phyloP scores from a whole-genome alignment of 2,329 filamentous ascomycete genomes.

The Fonsecaea monophora region DNA sequence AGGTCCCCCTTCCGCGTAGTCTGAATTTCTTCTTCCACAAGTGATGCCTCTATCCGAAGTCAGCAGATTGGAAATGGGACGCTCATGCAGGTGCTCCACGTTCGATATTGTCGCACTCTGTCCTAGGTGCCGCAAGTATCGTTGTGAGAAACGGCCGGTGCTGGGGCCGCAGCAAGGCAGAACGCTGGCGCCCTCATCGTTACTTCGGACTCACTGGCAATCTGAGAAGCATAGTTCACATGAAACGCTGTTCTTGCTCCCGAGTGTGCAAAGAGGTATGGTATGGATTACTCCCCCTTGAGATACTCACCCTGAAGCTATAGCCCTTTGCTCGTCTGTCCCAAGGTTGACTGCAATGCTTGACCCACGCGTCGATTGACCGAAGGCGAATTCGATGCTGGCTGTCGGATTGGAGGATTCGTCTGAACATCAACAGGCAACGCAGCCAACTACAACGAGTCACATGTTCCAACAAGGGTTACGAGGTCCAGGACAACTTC shows the following conservation, averaged over 20 bases:
- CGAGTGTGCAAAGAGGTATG: neutral
- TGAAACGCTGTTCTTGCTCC: neutral
- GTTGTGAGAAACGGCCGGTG: neutral
- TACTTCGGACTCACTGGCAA: too few species aligned
- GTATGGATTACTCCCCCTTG: neutral
- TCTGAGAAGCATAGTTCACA: neutral
- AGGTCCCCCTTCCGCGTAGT: neutral
- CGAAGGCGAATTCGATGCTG: neutral
- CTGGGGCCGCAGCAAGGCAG: constrained; percentile 2
- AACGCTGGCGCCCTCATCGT: neutral
- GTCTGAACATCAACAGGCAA: neutral
- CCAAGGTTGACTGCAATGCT: neutral
- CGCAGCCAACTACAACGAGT: neutral
- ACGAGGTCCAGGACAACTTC: neutral
- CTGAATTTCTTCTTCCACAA: constrained; percentile 6
- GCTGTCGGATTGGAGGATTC: neutral
- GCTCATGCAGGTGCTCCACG: neutral
- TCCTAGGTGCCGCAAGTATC: neutral
- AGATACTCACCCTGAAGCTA: too few species aligned
- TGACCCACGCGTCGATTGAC: neutral
- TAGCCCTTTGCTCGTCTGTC: neutral
- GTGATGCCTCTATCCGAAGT: neutral
- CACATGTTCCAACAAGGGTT: neutral
- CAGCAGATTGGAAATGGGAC: neutral
- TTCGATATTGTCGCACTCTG: neutral